Evolutionary conservation across 2,329 filamentous ascomycete species (phyloP).

Genomic region (Fusarium brevicatenulatum): DNA sequence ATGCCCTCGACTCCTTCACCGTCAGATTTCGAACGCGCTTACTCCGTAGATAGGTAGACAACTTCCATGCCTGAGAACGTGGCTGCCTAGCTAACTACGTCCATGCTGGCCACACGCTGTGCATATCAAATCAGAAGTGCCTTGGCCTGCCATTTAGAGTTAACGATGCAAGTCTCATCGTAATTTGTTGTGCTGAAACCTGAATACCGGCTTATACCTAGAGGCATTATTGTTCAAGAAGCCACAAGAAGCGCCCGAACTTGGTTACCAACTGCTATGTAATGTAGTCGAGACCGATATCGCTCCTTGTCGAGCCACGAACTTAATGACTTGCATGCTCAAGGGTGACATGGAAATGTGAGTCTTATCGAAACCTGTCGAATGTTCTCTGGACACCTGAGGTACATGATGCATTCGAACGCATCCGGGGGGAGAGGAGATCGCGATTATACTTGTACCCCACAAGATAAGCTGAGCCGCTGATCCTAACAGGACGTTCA

Average conservation of each 20-base stretch:
- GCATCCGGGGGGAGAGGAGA: not conserved
- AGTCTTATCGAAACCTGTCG: not conserved
- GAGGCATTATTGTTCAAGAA: slow-evolving; percentile 32
- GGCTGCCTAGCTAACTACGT: slow-evolving; percentile 31
- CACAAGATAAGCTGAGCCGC: slow-evolving; percentile 3
- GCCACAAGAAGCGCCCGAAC: not conserved
- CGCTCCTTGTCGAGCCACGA: not conserved
- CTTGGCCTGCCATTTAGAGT: not conserved
- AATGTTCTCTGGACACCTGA: not conserved
- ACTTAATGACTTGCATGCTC: not conserved
- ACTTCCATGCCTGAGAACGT: slow-evolving; percentile 17
- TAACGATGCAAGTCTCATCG: slow-evolving; percentile 5
- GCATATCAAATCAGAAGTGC: not conserved
- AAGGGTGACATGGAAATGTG: not conserved
- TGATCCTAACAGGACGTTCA: not conserved
- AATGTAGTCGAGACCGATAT: not conserved
- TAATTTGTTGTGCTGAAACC: not conserved
- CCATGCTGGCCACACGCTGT: slow-evolving; percentile 4
- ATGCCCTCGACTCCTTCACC: slow-evolving; percentile 5
- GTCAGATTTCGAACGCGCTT: slow-evolving; percentile 18
- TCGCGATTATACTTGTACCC: not conserved
- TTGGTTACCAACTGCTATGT: not conserved
- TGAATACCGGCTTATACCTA: not conserved
- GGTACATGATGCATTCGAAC: not conserved
- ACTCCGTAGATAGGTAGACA: no score